Evolutionary conservation across 352 stramenopile species (phyloP).

Genomic region (Phytophthora lateralis): DNA sequence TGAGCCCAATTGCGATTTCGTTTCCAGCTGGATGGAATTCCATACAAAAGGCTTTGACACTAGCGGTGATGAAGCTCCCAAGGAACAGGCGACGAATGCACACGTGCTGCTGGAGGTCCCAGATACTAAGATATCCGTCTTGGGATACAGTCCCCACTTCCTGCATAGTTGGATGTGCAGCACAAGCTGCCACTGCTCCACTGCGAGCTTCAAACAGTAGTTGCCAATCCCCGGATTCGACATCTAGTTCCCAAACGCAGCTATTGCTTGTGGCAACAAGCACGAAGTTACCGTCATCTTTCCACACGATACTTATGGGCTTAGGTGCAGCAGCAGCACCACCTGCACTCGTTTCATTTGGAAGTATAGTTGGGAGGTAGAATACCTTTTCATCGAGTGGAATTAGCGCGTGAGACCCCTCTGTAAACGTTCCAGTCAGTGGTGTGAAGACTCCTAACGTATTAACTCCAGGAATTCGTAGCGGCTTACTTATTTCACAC

Average conservation of each 20-base stretch:
- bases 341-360: slow-evolving; percentile 32
- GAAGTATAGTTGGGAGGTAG: slow-evolving; percentile 40
- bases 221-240: slow-evolving; percentile 48
- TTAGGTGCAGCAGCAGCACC: slow-evolving; percentile 29
- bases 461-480: slow-evolving; percentile 64
- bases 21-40: slow-evolving; percentile 59
- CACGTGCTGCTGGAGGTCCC: slow-evolving; percentile 50
- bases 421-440: slow-evolving; percentile 46
- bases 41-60: slow-evolving; percentile 49
- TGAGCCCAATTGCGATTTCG: slow-evolving; percentile 59
- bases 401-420: slow-evolving; percentile 52
- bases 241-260: slow-evolving; percentile 68
- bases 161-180: slow-evolving; percentile 47
- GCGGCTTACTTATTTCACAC: slow-evolving; percentile 50
- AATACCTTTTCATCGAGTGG: slow-evolving; percentile 48
- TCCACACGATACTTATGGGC: slow-evolving; percentile 62
- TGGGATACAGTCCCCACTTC: slow-evolving; percentile 56
- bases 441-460: slow-evolving; percentile 65
- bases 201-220: slow-evolving; percentile 61
- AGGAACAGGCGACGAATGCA: slow-evolving; percentile 47
- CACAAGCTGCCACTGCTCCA: slow-evolving; percentile 39
- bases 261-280: slow-evolving; percentile 64
- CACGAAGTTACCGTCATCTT: slow-evolving; percentile 53
- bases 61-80: slow-evolving; percentile 22
- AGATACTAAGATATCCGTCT: slow-evolving; percentile 60